Conservation (phyloP, 257 asterid species). For the Primulina huaijiensis region DNA sequence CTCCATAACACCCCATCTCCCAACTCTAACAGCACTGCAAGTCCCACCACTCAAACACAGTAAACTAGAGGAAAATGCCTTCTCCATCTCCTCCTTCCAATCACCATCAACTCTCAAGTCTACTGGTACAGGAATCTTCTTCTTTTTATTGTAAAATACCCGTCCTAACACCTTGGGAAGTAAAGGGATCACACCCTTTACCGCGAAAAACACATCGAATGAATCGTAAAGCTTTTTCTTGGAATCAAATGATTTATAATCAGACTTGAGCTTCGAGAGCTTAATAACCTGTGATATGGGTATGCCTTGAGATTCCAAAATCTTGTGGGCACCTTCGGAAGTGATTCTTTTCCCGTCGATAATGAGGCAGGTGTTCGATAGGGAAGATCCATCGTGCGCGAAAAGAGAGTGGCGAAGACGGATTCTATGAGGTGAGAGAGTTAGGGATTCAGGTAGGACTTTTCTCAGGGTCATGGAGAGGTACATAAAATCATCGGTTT, state of each 20-base stretch:
- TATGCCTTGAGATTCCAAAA: constrained; percentile 35
- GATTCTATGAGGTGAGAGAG: constrained; percentile 46
- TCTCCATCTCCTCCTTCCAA: constrained; percentile 79
- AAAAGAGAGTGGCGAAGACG: constrained; percentile 48
- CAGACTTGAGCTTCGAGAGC: constrained; percentile 65
- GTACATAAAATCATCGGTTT: too few species aligned
- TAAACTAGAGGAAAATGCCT: constrained; percentile 45
- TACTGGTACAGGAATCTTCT: constrained; percentile 60
- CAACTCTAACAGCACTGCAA: constrained; percentile 59
- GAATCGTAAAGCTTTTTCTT: constrained; percentile 49
- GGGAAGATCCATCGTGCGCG: constrained; percentile 23
- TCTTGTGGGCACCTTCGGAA: constrained; percentile 41
- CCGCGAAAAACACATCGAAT: constrained; percentile 58
- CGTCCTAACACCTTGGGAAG: constrained; percentile 66
- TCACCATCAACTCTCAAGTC: constrained; percentile 42
- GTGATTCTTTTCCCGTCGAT: constrained; percentile 66
- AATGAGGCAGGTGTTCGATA: constrained; percentile 50
- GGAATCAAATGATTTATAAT: constrained; percentile 55
- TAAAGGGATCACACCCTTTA: constrained; percentile 33
- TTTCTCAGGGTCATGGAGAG: constrained; percentile 19
- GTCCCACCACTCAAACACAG: constrained; percentile 73
- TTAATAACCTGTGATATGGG: constrained; percentile 47
- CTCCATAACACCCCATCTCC: constrained; percentile 48
- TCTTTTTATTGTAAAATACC: constrained; percentile 62
- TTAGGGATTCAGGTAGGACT: constrained; percentile 41